Conservation (phyloP, 139 green algal genomes). For the Bryopsis sp. region DNA sequence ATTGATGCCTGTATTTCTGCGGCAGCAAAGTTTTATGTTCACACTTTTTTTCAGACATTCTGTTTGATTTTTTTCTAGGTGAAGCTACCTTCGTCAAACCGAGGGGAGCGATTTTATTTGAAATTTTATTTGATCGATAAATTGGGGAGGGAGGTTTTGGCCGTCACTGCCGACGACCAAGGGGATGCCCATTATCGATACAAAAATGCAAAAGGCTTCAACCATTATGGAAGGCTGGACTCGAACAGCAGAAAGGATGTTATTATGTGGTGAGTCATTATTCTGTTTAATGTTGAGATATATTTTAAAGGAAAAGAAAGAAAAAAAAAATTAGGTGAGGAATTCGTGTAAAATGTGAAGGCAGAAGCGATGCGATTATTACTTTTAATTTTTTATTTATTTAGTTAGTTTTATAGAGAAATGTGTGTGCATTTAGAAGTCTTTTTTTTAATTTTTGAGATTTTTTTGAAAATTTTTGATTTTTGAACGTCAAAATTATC, state of each 20-base stretch:
- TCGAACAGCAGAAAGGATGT: conserved; percentile 33
- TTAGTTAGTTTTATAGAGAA: neutral
- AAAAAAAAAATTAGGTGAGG: neutral
- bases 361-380: neutral
- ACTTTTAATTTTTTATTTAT: neutral
- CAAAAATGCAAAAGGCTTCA: conserved; percentile 27
- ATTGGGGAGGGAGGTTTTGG: conserved; percentile 18
- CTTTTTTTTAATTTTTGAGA: neutral
- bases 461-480: neutral
- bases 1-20: too few species aligned
- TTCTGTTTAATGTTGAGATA: neutral
- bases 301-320: neutral
- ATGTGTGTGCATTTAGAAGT: neutral
- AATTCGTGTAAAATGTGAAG: too few species aligned
- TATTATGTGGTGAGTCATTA: conserved; percentile 25
- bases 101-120: conserved; percentile 15
- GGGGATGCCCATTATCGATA: conserved; percentile 38
- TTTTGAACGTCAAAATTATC: neutral
- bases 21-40: too few species aligned
- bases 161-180: conserved; percentile 28
- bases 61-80: neutral
- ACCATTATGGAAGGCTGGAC: conserved; percentile 22
- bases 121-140: conserved; percentile 28
- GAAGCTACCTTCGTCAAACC: conserved; percentile 4
- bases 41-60: too few species aligned